Evolutionary conservation across 495 filamentous ascomycete species (phyloP), one percentile per base, ranked within the genome.

Genomic region (Evansstolkia leycettana): DNA sequence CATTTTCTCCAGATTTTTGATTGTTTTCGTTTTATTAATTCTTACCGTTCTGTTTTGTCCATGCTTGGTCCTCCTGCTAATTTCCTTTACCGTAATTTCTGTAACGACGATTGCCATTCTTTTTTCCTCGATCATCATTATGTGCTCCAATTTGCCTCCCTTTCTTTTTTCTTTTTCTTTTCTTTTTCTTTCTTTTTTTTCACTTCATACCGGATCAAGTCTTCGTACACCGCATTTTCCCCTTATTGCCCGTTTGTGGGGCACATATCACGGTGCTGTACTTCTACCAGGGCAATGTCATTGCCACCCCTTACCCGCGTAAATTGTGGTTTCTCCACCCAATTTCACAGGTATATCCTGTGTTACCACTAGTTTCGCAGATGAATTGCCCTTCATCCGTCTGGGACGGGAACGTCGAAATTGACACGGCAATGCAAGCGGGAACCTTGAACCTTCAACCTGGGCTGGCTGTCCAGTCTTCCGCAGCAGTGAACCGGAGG

Each of bases 41-140:
- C 45, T 37, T 42, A 45, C 46, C 39, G 37, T 28, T 34, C 35
- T 41, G 31, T 39, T 45, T 39, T 50, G 36, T 41, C 11, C 24
- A 26, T 26, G 24, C n/a, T 29, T 5, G 28, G 28, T n/a, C n/a
- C 24, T 26, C n/a, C 7, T 26, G n/a, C n/a, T n/a, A n/a, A n/a
- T n/a, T n/a, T n/a, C n/a, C n/a, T n/a, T n/a, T n/a, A n/a, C n/a
- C n/a, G n/a, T n/a, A n/a, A n/a, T n/a, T n/a, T n/a, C n/a, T n/a
- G n/a, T n/a, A n/a, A n/a, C n/a, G n/a, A n/a, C n/a, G 7, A 7
- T 29, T 29, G 11, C 11, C 5, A 5, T 15, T 5, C 14, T 29
- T 4, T 3, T 31, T 16, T 17, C 14, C 7, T 31, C 20, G 5
- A 9, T 23, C 20, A 23, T 9, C 20, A 4, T 23, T 13, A 29